Conservation (phyloP, 2,329 filamentous ascomycete genomes). For the Botryotinia narcissicola region DNA sequence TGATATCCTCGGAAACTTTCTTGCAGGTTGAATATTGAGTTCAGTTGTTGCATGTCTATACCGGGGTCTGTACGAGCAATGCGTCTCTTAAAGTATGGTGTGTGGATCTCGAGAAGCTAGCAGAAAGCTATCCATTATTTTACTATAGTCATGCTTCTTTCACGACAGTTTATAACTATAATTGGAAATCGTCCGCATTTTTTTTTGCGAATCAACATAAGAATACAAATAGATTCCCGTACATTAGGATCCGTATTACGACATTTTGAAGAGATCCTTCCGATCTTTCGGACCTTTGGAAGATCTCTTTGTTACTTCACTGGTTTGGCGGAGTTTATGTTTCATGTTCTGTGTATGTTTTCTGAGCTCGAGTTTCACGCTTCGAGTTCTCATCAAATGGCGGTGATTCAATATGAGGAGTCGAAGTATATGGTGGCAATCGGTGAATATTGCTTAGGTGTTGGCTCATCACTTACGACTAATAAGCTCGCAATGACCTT, state of each 20-base stretch:
- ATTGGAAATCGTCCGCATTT: background rate
- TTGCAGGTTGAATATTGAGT: background rate
- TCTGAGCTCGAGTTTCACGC: background rate
- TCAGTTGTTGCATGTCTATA: background rate
- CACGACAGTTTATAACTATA: background rate
- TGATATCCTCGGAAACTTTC: background rate
- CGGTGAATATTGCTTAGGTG: background rate
- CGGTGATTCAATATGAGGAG: background rate
- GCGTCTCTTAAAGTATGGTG: background rate
- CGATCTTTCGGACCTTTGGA: background rate
- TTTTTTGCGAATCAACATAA: background rate
- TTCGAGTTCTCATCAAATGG: background rate
- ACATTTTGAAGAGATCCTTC: rapidly evolving
- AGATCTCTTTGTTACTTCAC: background rate
- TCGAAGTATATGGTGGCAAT: background rate
- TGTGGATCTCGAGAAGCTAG: background rate
- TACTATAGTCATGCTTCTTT: background rate
- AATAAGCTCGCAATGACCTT: background rate
- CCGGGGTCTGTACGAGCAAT: background rate
- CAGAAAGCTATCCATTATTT: background rate
- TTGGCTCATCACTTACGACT: background rate
- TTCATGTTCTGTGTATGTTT: background rate
- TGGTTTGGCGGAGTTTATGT: too few species aligned
- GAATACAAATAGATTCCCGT: background rate
- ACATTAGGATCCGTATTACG: background rate